These are phyloP conservation scores for Thelonectria blattea DNA, from an alignment of 2,329 filamentous ascomycete genomes.

Conservation along the genomic window DNA sequence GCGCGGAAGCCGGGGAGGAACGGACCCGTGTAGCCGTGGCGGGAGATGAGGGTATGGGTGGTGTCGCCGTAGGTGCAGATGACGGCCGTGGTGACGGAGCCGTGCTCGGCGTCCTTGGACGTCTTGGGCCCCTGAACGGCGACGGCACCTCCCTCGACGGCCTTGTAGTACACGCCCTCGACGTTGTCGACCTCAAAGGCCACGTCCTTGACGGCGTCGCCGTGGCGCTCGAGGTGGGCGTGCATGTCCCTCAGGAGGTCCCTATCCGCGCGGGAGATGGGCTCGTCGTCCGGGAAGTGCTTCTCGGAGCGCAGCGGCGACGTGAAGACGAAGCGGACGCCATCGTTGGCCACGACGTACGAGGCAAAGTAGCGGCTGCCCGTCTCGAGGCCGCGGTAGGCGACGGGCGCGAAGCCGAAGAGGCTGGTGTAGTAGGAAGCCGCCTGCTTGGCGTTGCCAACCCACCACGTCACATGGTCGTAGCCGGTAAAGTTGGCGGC, in stretches of 20 bases:
- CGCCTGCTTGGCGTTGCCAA: slow-evolving; percentile 95
- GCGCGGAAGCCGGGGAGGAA: slow-evolving; percentile 86
- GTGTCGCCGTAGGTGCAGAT: slow-evolving; percentile 95
- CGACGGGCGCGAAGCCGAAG: slow-evolving; percentile 83
- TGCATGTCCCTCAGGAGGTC: slow-evolving; percentile 76
- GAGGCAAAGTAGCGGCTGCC: slow-evolving; percentile 81
- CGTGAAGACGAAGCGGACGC: slow-evolving; percentile 82
- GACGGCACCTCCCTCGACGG: slow-evolving; percentile 68
- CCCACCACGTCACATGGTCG: slow-evolving; percentile 94
- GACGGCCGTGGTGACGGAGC: slow-evolving; percentile 74
- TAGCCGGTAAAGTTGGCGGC: slow-evolving; percentile 76
- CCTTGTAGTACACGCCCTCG: slow-evolving; percentile 76
- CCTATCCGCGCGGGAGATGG: slow-evolving; percentile 68
- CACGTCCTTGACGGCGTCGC: slow-evolving; percentile 94
- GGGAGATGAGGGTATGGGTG: slow-evolving; percentile 87
- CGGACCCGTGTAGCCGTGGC: slow-evolving; percentile 69
- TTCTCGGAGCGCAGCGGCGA: slow-evolving; percentile 73
- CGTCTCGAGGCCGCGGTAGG: slow-evolving; percentile 88
- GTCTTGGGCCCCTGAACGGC: slow-evolving; percentile 67
- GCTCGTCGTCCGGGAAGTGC: slow-evolving; percentile 62
- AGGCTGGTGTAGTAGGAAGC: slow-evolving; percentile 86
- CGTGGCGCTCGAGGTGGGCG: slow-evolving; percentile 82
- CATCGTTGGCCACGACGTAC: slow-evolving; percentile 80
- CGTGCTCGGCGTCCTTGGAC: slow-evolving; percentile 63
- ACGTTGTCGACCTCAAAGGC: slow-evolving; percentile 94